phyloP scores from a whole-genome alignment of 257 asterid species.

The Jasminum sambac region DNA sequence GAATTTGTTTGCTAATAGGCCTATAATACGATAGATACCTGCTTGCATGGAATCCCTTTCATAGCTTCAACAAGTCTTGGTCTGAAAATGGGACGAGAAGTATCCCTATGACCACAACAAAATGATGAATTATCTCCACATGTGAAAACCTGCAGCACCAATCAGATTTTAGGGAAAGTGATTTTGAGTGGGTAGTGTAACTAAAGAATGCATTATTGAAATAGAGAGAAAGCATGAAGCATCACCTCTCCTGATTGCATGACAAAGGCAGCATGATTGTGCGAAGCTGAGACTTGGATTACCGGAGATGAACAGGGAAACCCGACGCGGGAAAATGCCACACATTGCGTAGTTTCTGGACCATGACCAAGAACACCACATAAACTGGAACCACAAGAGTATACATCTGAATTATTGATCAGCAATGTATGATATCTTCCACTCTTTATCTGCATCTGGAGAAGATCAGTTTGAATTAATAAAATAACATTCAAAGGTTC shows the following conservation, averaged over 20 bases:
- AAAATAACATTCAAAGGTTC: slow-evolving; percentile 1
- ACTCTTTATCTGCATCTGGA: slow-evolving; percentile 85
- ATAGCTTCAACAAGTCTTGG: slow-evolving; percentile 79
- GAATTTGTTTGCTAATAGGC: no score
- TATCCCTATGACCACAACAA: slow-evolving; percentile 81
- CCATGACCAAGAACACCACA: slow-evolving; percentile 97
- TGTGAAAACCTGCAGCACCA: slow-evolving; percentile 63
- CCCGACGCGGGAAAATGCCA: slow-evolving; percentile 56
- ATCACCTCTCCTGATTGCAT: slow-evolving; percentile 71
- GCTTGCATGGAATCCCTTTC: slow-evolving; percentile 67
- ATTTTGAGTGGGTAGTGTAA: no score
- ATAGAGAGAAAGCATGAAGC: slow-evolving; percentile 10
- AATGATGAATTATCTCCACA: slow-evolving; percentile 84
- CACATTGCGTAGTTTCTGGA: slow-evolving; percentile 72
- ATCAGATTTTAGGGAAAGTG: no score
- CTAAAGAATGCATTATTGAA: slow-evolving; percentile 3
- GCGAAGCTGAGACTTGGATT: slow-evolving; percentile 75
- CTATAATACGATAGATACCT: slow-evolving; percentile 45
- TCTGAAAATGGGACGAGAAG: slow-evolving; percentile 66
- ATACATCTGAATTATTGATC: slow-evolving; percentile 57
- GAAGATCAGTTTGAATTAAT: slow-evolving; percentile 31
- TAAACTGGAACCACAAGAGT: slow-evolving; percentile 85
- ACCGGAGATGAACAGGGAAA: slow-evolving; percentile 64
- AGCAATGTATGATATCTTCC: slow-evolving; percentile 85
- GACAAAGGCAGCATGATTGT: slow-evolving; percentile 86